Base-by-base conservation (phyloP, 2,329 filamentous ascomycete genomes). In the Fonsecaea pedrosoi region DNA sequence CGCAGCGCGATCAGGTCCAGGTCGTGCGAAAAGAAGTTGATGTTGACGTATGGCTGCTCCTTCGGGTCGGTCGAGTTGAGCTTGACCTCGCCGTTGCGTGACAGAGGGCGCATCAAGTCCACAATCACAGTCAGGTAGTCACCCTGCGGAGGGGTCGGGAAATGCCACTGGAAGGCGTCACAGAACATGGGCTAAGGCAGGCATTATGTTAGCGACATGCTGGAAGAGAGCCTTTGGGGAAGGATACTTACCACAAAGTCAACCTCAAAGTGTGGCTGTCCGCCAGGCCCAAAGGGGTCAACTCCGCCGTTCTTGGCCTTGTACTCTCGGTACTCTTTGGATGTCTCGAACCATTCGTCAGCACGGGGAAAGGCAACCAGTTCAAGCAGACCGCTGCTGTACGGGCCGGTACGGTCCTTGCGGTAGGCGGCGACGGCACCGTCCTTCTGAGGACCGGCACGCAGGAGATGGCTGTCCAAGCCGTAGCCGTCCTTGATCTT, bases 201-300 rank as follows among this genome's bases (percentile, higher is more conserved):
- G n/a, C 1, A 4, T 25, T 3, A 25, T 25, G n/a, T 50, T 21
- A 50, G 45, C 25, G 18, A 15, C 3, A 5, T 15, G 9, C 21
- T 4, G 18, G 21, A 50, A 50, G 18, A 9, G 45, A 9, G 21
- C 10, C 7, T 10, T 48, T 48, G 6, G n/a, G n/a, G 6, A 2
- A 12, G 18, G 7, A 12, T 50, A 55, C 53, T 55, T 55, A 35
- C 53, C 10, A 89, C 83, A 71, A 89, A 89, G 76, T 89, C 86
- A 38, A 87, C 80, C 76, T 88, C 85, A 69, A 88, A 87, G 69
- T 88, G 86, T 32, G 86, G 86, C 74, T 88, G 85, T 6, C 84
- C 85, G 3, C 76, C 79, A 0, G 85, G 85, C 1, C 82, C 82
- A 71, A 87, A 87, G 2, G 85, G 85, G 62, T 88, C 86, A 0